Evolutionary conservation across 129 eudicot genomes (phyloP).

Genomic region (Rutidosis leptorrhynchoides): DNA sequence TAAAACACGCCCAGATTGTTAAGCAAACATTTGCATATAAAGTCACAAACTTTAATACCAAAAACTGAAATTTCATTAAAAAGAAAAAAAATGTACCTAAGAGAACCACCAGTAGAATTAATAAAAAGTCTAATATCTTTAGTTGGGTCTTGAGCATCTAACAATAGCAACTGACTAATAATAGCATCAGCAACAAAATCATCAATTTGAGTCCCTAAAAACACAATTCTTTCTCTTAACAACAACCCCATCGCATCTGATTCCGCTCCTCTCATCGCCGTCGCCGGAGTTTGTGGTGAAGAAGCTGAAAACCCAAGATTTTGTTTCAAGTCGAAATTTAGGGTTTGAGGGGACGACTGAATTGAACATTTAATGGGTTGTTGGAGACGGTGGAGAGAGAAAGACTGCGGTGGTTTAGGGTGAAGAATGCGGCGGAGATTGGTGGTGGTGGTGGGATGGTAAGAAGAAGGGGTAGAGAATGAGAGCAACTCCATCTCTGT

Average conservation of each 20-base stretch:
- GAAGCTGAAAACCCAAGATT: conserved; percentile 28
- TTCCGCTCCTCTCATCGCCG: conserved; percentile 68
- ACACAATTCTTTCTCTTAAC: conserved; percentile 76
- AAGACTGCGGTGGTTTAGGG: conserved; percentile 24
- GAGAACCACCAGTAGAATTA: conserved; percentile 82
- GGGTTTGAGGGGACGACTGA: conserved; percentile 34
- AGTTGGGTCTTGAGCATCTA: conserved; percentile 91
- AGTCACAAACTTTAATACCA: background rate
- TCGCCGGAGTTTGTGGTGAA: conserved; percentile 55
- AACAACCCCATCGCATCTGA: conserved; percentile 75
- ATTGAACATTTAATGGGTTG: conserved; percentile 34
- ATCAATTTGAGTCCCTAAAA: conserved; percentile 64
- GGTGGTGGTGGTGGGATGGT: conserved; percentile 16
- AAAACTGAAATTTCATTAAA: background rate
- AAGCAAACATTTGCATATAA: too few relatives aligned
- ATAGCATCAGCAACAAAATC: conserved; percentile 84
- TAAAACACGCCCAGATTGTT: background rate
- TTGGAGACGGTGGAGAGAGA: conserved; percentile 24
- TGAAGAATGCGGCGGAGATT: conserved; percentile 28
- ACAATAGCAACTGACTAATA: conserved; percentile 77
- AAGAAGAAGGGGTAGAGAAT: too few relatives aligned
- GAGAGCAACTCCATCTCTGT: too few relatives aligned
- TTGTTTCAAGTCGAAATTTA: background rate
- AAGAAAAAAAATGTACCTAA: conserved; percentile 40
- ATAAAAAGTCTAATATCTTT: conserved; percentile 69